Conservation (phyloP, 2,329 filamentous ascomycete genomes). For the Aspergillus hiratsukae region DNA sequence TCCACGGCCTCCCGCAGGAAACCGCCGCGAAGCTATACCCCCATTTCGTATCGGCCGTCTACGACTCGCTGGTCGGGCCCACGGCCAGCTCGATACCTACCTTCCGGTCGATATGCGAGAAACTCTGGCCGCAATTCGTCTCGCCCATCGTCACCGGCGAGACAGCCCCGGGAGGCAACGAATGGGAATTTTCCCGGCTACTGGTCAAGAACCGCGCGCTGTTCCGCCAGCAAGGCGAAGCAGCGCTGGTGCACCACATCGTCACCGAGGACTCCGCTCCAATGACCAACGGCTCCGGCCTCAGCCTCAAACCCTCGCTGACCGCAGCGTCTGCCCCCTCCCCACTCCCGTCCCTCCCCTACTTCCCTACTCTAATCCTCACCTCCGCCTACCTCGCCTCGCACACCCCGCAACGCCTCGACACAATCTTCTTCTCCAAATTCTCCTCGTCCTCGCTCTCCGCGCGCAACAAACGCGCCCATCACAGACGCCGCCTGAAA, state of each 20-base stretch:
- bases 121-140: conserved; percentile 82
- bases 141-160: conserved; percentile 71
- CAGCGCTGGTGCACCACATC: conserved; percentile 39
- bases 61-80: conserved; percentile 78
- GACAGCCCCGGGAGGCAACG: conserved; percentile 28
- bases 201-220: conserved; percentile 53
- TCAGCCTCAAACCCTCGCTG: conserved; percentile 13
- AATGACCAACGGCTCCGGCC: conserved; percentile 6
- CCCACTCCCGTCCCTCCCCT: conserved; percentile 38
- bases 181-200: conserved; percentile 79
- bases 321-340: conserved; percentile 23
- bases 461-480: conserved; percentile 41
- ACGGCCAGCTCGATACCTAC: conserved; percentile 73
- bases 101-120: conserved; percentile 64
- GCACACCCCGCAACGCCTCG: conserved; percentile 43
- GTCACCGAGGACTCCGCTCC: conserved; percentile 27
- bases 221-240: conserved; percentile 45
- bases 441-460: conserved; percentile 42
- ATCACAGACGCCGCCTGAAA: conserved; percentile 40
- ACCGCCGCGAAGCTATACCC: conserved; percentile 41
- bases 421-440: conserved; percentile 49
- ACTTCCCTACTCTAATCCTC: conserved; percentile 44
- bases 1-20: conserved; percentile 27
- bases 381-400: conserved; percentile 46
- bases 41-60: conserved; percentile 76